Evolutionary conservation across 2,329 filamentous ascomycete genomes (phyloP).

Genomic region (Teratosphaeria pseudoeucalypti): DNA sequence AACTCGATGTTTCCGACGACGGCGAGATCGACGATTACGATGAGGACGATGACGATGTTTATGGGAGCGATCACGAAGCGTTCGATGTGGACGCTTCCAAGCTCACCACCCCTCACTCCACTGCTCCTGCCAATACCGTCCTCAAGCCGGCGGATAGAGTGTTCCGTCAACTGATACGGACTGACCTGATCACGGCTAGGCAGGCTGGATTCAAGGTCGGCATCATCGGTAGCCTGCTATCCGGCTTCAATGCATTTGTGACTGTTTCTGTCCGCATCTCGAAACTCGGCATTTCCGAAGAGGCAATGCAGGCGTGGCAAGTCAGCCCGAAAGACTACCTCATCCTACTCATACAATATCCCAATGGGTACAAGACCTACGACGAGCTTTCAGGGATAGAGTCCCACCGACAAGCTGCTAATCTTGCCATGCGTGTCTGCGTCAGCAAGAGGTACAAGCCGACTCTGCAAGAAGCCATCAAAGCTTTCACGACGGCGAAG

Average conservation of each 20-base stretch:
- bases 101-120: slow-evolving; percentile 5
- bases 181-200: slow-evolving; percentile 53
- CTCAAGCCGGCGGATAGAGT: slow-evolving; percentile 1
- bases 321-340: slow-evolving; percentile 58
- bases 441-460: slow-evolving; percentile 66
- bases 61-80: slow-evolving; percentile 18
- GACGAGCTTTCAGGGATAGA: slow-evolving; percentile 42
- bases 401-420: slow-evolving; percentile 22
- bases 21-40: slow-evolving; percentile 27
- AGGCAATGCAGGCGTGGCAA: slow-evolving; percentile 69
- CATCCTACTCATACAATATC: slow-evolving; percentile 59
- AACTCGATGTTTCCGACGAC: slow-evolving; percentile 20
- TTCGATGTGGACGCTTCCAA: slow-evolving; percentile 11
- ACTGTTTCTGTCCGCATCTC: slow-evolving; percentile 59
- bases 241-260: slow-evolving; percentile 43
- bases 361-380: slow-evolving; percentile 50
- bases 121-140: not conserved
- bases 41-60: slow-evolving; percentile 27
- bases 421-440: slow-evolving; percentile 56
- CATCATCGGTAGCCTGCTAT: slow-evolving; percentile 43
- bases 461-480: slow-evolving; percentile 42
- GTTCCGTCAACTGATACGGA: slow-evolving; percentile 19
- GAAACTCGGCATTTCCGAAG: slow-evolving; percentile 62
- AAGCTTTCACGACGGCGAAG: slow-evolving; percentile 39
- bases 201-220: slow-evolving; percentile 61